phyloP scores from a whole-genome alignment of 1,284 basidiomycete species.

The Caloboletus inedulis region DNA sequence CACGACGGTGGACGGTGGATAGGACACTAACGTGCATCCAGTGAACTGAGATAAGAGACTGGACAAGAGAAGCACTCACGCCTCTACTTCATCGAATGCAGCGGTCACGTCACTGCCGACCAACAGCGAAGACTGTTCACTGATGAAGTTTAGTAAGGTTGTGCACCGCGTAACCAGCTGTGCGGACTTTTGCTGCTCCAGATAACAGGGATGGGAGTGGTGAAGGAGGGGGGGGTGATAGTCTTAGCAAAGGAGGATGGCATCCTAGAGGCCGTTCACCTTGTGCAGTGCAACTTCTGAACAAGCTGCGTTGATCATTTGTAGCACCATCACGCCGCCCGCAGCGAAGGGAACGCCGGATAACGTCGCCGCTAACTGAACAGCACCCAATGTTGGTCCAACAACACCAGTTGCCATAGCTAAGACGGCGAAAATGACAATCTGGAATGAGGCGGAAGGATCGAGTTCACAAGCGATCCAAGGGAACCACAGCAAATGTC shows the following conservation, averaged over 20 bases:
- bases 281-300: slow-evolving; percentile 45
- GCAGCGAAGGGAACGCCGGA: slow-evolving; percentile 45
- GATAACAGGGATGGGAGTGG: background rate
- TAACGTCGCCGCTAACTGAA: slow-evolving; percentile 41
- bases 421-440: background rate
- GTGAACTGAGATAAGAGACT: background rate
- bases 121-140: slow-evolving; percentile 37
- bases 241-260: slow-evolving; percentile 5
- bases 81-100: slow-evolving; percentile 42
- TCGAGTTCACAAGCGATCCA: background rate
- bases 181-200: slow-evolving; percentile 39
- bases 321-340: slow-evolving; percentile 38
- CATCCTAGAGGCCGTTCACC: slow-evolving; percentile 29
- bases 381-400: slow-evolving; percentile 26
- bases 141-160: slow-evolving; percentile 36
- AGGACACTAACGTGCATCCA: slow-evolving; percentile 34
- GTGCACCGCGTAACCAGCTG: slow-evolving; percentile 42
- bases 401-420: slow-evolving; percentile 30
- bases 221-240: background rate
- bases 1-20: slow-evolving; percentile 35
- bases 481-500: background rate
- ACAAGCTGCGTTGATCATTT: slow-evolving; percentile 42
- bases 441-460: background rate
- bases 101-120: slow-evolving; percentile 40
- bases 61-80: slow-evolving; percentile 32